phyloP scores from a whole-genome alignment of 306 rosid genomes.

The Prunus kanzakura region DNA sequence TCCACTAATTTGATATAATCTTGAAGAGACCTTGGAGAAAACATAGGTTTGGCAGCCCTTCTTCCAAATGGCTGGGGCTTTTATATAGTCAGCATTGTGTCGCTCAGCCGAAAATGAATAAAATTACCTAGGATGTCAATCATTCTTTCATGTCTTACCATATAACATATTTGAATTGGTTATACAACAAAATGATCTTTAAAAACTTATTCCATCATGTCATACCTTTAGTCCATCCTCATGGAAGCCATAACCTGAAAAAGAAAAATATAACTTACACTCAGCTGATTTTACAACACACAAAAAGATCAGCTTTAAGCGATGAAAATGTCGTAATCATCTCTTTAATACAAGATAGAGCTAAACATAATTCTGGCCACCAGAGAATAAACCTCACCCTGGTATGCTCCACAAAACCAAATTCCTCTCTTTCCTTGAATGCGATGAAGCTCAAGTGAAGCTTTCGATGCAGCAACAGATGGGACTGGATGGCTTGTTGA shows the following conservation, averaged over 20 bases:
- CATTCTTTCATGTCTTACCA: background rate
- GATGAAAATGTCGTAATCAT: background rate
- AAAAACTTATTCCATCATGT: background rate
- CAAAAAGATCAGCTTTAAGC: background rate
- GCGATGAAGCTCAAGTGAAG: constrained; percentile 51
- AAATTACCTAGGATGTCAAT: background rate
- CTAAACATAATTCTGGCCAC: background rate
- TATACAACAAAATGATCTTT: constrained; percentile 5
- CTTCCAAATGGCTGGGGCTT: no score
- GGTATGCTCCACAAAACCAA: constrained; percentile 94
- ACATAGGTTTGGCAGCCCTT: no score
- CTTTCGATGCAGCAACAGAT: constrained; percentile 79
- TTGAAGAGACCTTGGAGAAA: background rate
- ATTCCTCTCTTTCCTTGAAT: constrained; percentile 91
- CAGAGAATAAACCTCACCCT: constrained; percentile 39
- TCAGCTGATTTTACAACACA: constrained; percentile 6
- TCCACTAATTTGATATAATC: background rate
- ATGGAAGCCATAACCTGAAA: constrained; percentile 92
- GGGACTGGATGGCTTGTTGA: constrained; percentile 82
- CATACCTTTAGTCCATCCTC: constrained; percentile 94
- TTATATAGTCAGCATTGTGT: no score
- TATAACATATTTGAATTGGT: background rate
- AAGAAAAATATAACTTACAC: constrained; percentile 7
- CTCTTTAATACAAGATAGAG: background rate
- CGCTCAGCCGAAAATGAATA: no score